phyloP scores from a whole-genome alignment of 1,139 yeast genomes.

The Protomyces inundatus region DNA sequence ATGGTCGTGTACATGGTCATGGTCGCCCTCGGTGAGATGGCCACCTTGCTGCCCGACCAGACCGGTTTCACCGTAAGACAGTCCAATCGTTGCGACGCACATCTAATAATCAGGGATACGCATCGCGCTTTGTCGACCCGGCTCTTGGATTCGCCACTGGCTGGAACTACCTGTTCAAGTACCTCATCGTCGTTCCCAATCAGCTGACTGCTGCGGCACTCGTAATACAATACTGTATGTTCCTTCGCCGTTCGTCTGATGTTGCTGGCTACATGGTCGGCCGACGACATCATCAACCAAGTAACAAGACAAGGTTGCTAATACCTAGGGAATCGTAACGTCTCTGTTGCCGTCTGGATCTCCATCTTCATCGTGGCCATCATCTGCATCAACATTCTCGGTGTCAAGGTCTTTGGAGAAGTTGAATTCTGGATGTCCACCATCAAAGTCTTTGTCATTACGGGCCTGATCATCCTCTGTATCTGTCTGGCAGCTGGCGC shows the following conservation, averaged over 20 bases:
- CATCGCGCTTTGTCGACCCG: constrained; percentile 64
- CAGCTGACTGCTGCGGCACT: constrained; percentile 43
- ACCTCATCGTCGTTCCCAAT: constrained; percentile 46
- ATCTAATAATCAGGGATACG: constrained; percentile 1
- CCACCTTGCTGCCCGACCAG: constrained; percentile 45
- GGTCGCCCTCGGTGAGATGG: constrained; percentile 70
- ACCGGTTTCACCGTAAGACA: constrained; percentile 46
- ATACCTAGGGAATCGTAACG: constrained; percentile 19
- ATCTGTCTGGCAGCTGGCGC: constrained; percentile 44
- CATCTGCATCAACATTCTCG: constrained; percentile 34
- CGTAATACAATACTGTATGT: constrained; percentile 37
- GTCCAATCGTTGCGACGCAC: too few relatives aligned
- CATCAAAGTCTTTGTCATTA: constrained; percentile 55
- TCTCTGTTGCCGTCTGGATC: constrained; percentile 34
- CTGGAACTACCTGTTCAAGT: constrained; percentile 69
- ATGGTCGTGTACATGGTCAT: constrained; percentile 61
- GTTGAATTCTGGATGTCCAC: constrained; percentile 49
- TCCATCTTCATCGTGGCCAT: constrained; percentile 37
- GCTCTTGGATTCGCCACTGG: constrained; percentile 83
- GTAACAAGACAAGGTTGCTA: constrained; percentile 33
- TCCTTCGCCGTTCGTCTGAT: too few relatives aligned
- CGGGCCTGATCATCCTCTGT: constrained; percentile 34
- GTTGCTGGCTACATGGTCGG: constrained; percentile 29
- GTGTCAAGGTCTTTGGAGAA: constrained; percentile 50
- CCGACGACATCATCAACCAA: constrained; percentile 35